phyloP scores from a whole-genome alignment of 2,329 filamentous ascomycete genomes.

The Chaetomiaceae sp. region DNA sequence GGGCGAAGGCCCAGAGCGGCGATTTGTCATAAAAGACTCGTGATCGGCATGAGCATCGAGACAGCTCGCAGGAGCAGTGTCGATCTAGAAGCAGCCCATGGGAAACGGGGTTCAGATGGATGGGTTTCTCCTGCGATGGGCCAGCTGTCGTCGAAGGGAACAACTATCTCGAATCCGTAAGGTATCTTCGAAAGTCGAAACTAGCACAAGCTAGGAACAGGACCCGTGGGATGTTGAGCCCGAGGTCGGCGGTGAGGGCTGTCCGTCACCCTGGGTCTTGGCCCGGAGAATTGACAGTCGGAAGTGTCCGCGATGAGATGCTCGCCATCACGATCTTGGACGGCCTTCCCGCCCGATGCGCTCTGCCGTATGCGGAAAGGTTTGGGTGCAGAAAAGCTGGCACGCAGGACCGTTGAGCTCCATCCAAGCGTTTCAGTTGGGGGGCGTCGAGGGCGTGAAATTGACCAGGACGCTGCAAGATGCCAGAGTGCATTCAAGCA shows the following conservation, averaged over 20 bases:
- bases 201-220: too few species aligned
- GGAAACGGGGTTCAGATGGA: background rate
- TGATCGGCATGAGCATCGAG: background rate
- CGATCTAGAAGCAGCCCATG: background rate
- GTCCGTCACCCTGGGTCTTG: background rate
- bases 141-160: too few species aligned
- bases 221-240: background rate
- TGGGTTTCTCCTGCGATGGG: too few species aligned
- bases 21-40: background rate
- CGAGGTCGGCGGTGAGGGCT: background rate
- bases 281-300: background rate
- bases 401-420: background rate
- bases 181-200: too few species aligned
- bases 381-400: slow-evolving; percentile 3
- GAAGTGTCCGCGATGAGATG: background rate
- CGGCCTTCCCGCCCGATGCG: slow-evolving; percentile 9
- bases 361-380: slow-evolving; percentile 11
- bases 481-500: background rate
- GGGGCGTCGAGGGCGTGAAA: background rate
- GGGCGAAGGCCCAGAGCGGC: background rate
- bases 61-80: background rate
- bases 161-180: too few species aligned
- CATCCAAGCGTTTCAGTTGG: slow-evolving; percentile 7
- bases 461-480: slow-evolving; percentile 7
- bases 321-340: background rate